These are phyloP conservation scores for Mucor circinelloides DNA, from an alignment of 371 early-diverging fungal genomes.

Conservation along the genomic window DNA sequence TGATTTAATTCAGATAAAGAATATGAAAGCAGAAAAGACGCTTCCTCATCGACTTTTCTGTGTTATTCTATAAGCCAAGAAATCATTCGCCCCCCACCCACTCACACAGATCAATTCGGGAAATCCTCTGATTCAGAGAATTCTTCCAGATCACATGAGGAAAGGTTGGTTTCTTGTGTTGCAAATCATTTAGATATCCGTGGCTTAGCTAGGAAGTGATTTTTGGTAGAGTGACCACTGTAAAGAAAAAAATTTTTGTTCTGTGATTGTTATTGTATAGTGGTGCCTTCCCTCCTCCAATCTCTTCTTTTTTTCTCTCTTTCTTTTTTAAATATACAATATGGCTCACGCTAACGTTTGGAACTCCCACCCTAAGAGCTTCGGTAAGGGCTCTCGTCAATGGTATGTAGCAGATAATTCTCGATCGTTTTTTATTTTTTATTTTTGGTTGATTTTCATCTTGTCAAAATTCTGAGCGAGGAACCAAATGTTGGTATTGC, in stretches of 20 bases:
- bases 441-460: background rate
- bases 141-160: background rate
- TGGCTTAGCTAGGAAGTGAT: conserved; percentile 2
- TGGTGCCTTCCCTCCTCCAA: background rate
- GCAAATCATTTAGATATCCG: background rate
- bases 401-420: conserved; percentile 71
- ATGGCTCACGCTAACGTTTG: conserved; percentile 96
- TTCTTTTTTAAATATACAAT: conserved; percentile 40
- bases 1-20: background rate
- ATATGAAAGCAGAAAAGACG: background rate
- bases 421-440: no score
- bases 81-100: background rate
- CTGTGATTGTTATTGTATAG: background rate
- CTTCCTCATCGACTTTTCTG: background rate
- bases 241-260: background rate
- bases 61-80: background rate
- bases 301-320: conserved; percentile 18
- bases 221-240: background rate
- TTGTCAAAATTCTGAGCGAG: background rate
- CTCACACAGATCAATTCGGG: background rate
- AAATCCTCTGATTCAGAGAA: background rate
- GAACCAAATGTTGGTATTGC: background rate
- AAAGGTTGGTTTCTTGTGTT: background rate
- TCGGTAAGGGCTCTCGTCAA: conserved; percentile 98
- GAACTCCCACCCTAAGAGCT: conserved; percentile 95